Conservation (phyloP, 176 grass and related monocot species). For the Tuctoria greenei region DNA sequence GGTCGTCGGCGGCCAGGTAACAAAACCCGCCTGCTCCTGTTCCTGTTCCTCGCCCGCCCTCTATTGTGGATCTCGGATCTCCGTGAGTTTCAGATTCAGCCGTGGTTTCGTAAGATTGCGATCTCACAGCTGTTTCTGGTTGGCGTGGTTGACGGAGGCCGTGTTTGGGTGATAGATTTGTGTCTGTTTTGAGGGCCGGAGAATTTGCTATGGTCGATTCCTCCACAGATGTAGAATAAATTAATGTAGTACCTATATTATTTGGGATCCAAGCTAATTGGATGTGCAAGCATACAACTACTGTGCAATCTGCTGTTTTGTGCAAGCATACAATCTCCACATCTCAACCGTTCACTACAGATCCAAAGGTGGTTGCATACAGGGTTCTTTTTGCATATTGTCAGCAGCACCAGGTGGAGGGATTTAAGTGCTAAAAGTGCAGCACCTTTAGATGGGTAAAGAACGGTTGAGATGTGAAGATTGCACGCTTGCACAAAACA, state of each 20-base stretch:
- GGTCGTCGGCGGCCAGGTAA: slow-evolving; percentile 24
- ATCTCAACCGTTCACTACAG: too few species aligned
- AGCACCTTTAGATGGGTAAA: too few species aligned
- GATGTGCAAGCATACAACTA: too few species aligned
- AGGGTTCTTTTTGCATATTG: too few species aligned
- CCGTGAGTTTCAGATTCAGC: slow-evolving; percentile 6
- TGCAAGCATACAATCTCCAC: too few species aligned
- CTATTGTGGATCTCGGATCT: slow-evolving; percentile 18
- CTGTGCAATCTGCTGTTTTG: too few species aligned
- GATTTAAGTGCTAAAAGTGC: too few species aligned
- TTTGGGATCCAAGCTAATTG: slow-evolving; percentile 1
- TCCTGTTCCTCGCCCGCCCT: not conserved
- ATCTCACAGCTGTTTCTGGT: not conserved
- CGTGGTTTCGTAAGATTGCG: not conserved
- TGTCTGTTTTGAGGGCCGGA: not conserved
- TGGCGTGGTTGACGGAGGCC: not conserved
- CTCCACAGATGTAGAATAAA: not conserved
- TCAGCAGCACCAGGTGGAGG: too few species aligned
- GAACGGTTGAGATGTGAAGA: too few species aligned
- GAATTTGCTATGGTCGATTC: not conserved
- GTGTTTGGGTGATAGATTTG: slow-evolving; percentile 1
- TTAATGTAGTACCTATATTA: not conserved
- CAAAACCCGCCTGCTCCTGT: not conserved
- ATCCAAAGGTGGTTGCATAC: too few species aligned
- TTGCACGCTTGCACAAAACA: too few species aligned